phyloP scores from a whole-genome alignment of 2,329 filamentous ascomycete species.

The Cladosporium austrohemisphaericum region DNA sequence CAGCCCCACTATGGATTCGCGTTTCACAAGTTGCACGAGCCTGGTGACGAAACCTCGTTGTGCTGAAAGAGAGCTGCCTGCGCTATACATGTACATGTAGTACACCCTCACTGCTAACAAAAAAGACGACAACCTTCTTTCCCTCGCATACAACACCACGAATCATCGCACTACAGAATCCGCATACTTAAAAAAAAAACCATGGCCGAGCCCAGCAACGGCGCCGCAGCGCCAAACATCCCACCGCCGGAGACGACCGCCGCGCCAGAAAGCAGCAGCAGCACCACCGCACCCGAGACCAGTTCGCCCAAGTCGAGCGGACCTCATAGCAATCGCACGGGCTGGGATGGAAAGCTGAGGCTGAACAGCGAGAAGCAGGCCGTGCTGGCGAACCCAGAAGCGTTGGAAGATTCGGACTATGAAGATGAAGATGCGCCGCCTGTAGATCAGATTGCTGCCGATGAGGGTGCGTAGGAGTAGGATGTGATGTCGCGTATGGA shows the following conservation, averaged over 20 bases:
- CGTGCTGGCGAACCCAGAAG: slow-evolving; percentile 72
- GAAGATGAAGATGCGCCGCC: slow-evolving; percentile 67
- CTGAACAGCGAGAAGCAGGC: slow-evolving; percentile 60
- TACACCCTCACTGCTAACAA: no score
- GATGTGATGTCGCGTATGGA: slow-evolving; percentile 63
- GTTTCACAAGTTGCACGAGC: no score
- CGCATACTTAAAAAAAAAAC: no score
- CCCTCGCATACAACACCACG: no score
- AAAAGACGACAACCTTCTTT: no score
- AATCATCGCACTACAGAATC: no score
- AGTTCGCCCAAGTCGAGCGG: slow-evolving; percentile 18
- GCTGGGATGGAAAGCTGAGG: slow-evolving; percentile 81
- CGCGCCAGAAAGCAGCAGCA: neutral
- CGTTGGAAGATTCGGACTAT: slow-evolving; percentile 78
- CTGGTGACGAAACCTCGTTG: no score
- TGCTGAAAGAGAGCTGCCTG: no score
- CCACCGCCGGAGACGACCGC: neutral
- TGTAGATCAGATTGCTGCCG: slow-evolving; percentile 72
- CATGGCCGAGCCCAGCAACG: slow-evolving; percentile 13
- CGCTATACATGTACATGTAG: no score
- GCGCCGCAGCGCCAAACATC: slow-evolving; percentile 2
- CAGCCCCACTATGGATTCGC: no score
- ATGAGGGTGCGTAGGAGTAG: slow-evolving; percentile 65
- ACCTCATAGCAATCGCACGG: slow-evolving; percentile 36
- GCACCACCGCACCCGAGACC: neutral